Base-by-base conservation (phyloP, 768 basidiomycete genomes). In the Hericium alpestre region DNA sequence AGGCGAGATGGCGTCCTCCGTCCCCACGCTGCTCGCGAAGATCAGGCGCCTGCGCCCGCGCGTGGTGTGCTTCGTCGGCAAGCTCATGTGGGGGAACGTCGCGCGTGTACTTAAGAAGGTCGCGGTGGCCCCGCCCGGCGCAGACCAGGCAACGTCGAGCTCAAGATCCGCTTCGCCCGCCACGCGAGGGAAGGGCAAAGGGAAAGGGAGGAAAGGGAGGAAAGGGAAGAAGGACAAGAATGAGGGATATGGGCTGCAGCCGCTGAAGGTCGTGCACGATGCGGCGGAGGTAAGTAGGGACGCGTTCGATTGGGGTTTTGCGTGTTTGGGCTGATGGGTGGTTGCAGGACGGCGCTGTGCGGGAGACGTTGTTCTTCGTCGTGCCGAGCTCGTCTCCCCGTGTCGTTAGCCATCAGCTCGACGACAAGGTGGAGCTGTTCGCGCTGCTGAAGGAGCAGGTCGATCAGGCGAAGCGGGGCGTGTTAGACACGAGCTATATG, bases 51-150 rank as follows among this genome's bases (percentile, higher is more conserved):
- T 76, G 60, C 76, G 76, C 11, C 91, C 91, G 0, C 73, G 74
- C 3, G 72, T 93, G 5, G 76, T 90, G 0, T 90, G 88, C 64
- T 87, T 93, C 63, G 83, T 92, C 1, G 91, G 92, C 1, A 73
- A 88, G 58, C 75, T 76, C 9, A 90, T 93, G 37, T 82, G 81
- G 79, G 63, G 69, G 4, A 59, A 65, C 18, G 61, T 72, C 53
- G 63, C 68, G 71, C 76, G 40, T 66, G 73, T 58, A 58, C 63
- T 61, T 10, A 67, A 74, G 43, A 61, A 77, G 62, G 52, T 66
- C 52, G 49, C 49, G 18, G 43, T 15, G 27, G 20, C 25, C 13
- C 23, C 18, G 15, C 25, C 4, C 9, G 23, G 13, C n/a, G 15
- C 18, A 27, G 10, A 3, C 16, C 32, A 23, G 48, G 15, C 39